These are phyloP conservation scores for Kwoniella sp. DNA, from an alignment of 768 basidiomycete species.

Conservation along the genomic window DNA sequence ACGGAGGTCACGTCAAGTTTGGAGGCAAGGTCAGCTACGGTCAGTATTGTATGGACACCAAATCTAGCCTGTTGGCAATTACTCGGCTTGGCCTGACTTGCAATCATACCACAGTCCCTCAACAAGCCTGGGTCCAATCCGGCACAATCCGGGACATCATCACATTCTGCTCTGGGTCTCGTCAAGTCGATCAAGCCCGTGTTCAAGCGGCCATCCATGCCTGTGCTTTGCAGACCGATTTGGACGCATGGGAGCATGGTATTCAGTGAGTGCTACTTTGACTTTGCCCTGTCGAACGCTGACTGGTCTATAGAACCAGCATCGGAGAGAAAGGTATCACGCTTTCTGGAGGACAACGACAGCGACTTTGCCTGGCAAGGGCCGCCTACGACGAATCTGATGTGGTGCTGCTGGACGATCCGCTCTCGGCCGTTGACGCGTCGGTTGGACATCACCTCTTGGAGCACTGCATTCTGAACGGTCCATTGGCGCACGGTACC, in stretches of 20 bases:
- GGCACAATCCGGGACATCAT: conserved; percentile 46
- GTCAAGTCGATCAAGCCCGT: conserved; percentile 17
- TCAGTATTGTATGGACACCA: conserved; percentile 11
- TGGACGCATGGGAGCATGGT: conserved; percentile 32
- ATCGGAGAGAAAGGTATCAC: conserved; percentile 71
- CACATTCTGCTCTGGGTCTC: conserved; percentile 25
- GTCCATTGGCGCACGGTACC: conserved; percentile 57
- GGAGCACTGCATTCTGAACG: conserved; percentile 57
- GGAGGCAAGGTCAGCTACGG: conserved; percentile 40
- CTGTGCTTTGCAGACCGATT: conserved; percentile 38
- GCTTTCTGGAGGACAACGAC: conserved; percentile 48
- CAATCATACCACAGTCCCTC: conserved; percentile 28
- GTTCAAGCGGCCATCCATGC: conserved; percentile 36
- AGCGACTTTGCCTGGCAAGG: conserved; percentile 41
- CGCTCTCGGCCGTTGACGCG: conserved; percentile 70
- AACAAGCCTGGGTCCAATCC: conserved; percentile 49
- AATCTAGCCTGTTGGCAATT: background rate
- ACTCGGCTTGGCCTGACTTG: background rate
- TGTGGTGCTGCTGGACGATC: conserved; percentile 49
- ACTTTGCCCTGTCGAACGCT: background rate
- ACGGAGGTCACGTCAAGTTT: conserved; percentile 27
- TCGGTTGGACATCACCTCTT: conserved; percentile 67
- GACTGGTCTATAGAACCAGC: conserved; percentile 54
- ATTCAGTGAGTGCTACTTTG: conserved; percentile 22
- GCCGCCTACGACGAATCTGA: conserved; percentile 37